These are phyloP conservation scores for Globisporangium cystogenes DNA, from an alignment of 352 stramenopile genomes.

Conservation along the genomic window DNA sequence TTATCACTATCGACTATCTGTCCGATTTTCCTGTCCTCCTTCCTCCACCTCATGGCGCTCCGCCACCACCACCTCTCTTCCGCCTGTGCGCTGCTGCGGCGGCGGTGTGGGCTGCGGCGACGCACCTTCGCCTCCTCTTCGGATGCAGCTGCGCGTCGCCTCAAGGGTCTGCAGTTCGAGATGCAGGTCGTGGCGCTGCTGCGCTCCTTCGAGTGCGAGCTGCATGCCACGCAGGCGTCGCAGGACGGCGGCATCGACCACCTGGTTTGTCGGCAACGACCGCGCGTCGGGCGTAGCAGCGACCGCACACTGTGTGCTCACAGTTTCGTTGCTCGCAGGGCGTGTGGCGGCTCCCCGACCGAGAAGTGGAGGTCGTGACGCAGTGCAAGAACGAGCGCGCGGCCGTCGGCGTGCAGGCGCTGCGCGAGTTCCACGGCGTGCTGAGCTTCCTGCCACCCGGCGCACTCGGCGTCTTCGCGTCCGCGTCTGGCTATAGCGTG, in stretches of 20 bases:
- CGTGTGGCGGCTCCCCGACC: slow-evolving; percentile 55
- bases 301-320: not conserved
- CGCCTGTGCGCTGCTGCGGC: too few relatives aligned
- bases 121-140: not conserved
- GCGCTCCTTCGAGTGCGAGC: slow-evolving; percentile 37
- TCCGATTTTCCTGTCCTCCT: too few relatives aligned
- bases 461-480: slow-evolving; percentile 63
- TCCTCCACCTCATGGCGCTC: too few relatives aligned
- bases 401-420: slow-evolving; percentile 54
- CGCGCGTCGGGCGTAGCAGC: too few relatives aligned
- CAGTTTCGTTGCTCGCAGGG: slow-evolving; percentile 23
- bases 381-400: slow-evolving; percentile 81
- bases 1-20: too few relatives aligned
- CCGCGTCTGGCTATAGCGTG: slow-evolving; percentile 69
- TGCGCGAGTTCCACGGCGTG: slow-evolving; percentile 77
- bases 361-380: slow-evolving; percentile 59
- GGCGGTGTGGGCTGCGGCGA: too few relatives aligned
- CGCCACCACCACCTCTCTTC: too few relatives aligned
- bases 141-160: slow-evolving; percentile 2
- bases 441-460: slow-evolving; percentile 31
- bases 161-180: slow-evolving; percentile 60
- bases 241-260: slow-evolving; percentile 76
- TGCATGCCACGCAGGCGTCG: slow-evolving; percentile 56
- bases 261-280: too few relatives aligned
- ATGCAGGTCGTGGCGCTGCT: slow-evolving; percentile 50